These are phyloP conservation scores for Pichia pseudocactophila DNA, from an alignment of 805 yeast genomes.

Conservation along the genomic window DNA sequence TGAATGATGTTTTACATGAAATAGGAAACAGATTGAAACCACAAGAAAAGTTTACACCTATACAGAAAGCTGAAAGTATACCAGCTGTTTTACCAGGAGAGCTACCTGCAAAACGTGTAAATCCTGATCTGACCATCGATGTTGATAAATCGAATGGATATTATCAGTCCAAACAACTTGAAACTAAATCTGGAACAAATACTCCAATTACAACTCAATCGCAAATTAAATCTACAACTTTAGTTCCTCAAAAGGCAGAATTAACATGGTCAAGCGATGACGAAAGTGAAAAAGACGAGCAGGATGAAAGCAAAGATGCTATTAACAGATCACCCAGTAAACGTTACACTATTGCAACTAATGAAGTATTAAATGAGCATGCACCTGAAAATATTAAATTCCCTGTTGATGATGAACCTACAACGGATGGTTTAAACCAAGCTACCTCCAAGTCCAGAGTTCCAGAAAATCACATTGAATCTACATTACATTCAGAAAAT, in stretches of 20 bases:
- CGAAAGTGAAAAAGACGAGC: slow-evolving; percentile 41
- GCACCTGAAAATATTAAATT: slow-evolving; percentile 9
- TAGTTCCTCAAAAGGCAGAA: slow-evolving; percentile 78
- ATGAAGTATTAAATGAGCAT: slow-evolving; percentile 11
- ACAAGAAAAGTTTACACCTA: neutral
- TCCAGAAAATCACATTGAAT: neutral
- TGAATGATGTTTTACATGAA: slow-evolving; percentile 80
- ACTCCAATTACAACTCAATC: slow-evolving; percentile 21
- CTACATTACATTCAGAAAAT: slow-evolving; percentile 3
- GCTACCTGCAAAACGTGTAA: neutral
- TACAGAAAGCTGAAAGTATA: neutral
- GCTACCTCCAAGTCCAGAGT: slow-evolving; percentile 1
- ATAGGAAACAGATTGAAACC: slow-evolving; percentile 45
- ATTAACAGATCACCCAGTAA: slow-evolving; percentile 12
- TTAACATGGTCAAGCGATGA: slow-evolving; percentile 87
- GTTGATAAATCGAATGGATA: slow-evolving; percentile 3
- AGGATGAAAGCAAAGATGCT: neutral
- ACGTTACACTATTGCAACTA: slow-evolving; percentile 9
- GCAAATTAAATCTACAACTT: slow-evolving; percentile 48
- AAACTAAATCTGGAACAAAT: slow-evolving; percentile 2
- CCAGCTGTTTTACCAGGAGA: neutral
- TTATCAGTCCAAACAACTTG: neutral
- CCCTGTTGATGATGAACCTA: slow-evolving; percentile 9
- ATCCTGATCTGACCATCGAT: slow-evolving; percentile 3
- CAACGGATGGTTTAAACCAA: neutral